phyloP scores from a whole-genome alignment of 1,284 basidiomycete genomes.

The Garcileccinum viscosum region DNA sequence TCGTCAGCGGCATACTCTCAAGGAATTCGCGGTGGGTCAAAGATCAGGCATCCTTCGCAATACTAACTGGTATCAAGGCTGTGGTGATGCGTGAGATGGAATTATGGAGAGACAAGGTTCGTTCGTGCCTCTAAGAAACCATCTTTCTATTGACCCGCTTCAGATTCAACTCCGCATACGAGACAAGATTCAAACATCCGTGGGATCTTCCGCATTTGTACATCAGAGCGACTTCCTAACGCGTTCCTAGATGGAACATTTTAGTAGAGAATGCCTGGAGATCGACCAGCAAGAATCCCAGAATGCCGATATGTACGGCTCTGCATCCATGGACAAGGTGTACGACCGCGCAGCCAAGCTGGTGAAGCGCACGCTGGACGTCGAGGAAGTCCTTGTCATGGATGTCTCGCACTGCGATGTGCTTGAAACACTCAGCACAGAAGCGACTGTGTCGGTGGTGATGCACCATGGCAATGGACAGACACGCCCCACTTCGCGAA shows the following conservation, averaged over 20 bases:
- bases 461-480: constrained; percentile 54
- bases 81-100: constrained; percentile 97
- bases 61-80: constrained; percentile 48
- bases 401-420: constrained; percentile 93
- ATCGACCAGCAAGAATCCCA: constrained; percentile 70
- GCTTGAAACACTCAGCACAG: constrained; percentile 73
- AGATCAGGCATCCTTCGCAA: background rate
- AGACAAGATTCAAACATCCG: constrained; percentile 89
- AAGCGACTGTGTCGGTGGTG: constrained; percentile 70
- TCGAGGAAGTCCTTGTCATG: constrained; percentile 90
- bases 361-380: constrained; percentile 87
- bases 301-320: constrained; percentile 37
- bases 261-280: constrained; percentile 93
- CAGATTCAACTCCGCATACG: constrained; percentile 90
- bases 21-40: constrained; percentile 80
- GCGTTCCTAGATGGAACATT: constrained; percentile 81
- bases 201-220: constrained; percentile 40
- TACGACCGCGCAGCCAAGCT: constrained; percentile 88
- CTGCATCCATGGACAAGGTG: constrained; percentile 82
- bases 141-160: constrained; percentile 7
- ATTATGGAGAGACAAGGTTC: constrained; percentile 89
- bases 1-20: constrained; percentile 88
- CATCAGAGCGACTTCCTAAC: background rate
- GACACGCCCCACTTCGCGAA: constrained; percentile 46
- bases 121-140: constrained; percentile 11